phyloP scores from a whole-genome alignment of 331 rosid genomes.

The Acacia pycnantha region DNA sequence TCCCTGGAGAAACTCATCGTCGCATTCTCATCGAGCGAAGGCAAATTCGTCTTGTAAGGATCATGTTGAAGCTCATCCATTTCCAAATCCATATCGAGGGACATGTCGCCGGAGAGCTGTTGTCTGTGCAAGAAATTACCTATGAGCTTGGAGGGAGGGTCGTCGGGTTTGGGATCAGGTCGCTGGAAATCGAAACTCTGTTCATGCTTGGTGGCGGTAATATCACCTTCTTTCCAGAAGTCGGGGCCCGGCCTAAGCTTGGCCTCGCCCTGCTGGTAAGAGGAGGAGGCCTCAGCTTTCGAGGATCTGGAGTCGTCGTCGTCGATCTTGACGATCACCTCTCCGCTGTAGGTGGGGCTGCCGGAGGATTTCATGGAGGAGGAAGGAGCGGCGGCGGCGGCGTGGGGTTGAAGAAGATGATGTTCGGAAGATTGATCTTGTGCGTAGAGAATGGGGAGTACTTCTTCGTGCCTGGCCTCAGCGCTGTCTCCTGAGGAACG shows the following conservation, averaged over 20 bases:
- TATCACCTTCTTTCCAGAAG: constrained; percentile 32
- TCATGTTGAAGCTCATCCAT: constrained; percentile 60
- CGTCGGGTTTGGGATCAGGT: constrained; percentile 32
- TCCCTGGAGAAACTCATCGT: constrained; percentile 42
- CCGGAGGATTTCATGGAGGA: background rate
- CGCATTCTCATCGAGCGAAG: constrained; percentile 65
- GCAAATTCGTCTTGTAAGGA: constrained; percentile 26
- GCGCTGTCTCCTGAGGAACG: constrained; percentile 31
- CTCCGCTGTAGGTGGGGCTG: constrained; percentile 29
- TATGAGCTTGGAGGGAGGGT: constrained; percentile 79
- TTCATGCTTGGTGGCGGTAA: background rate
- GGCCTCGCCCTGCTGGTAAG: background rate
- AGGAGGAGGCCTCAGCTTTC: background rate
- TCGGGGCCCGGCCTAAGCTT: constrained; percentile 61
- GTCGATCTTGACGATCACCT: constrained; percentile 58
- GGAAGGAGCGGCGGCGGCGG: background rate
- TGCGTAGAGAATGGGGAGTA: constrained; percentile 56
- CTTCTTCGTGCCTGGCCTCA: constrained; percentile 40
- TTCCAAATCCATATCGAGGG: constrained; percentile 88
- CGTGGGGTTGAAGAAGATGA: background rate
- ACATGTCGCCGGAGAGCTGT: constrained; percentile 55
- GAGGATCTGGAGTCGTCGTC: constrained; percentile 22
- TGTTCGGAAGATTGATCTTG: constrained; percentile 13
- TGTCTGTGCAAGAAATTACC: constrained; percentile 68
- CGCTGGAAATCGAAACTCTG: constrained; percentile 49